Evolutionary conservation across 108 stramenopile species (phyloP), one percentile per base, ranked within the genome.

Genomic region (Fragilariopsis cylindrus): DNA sequence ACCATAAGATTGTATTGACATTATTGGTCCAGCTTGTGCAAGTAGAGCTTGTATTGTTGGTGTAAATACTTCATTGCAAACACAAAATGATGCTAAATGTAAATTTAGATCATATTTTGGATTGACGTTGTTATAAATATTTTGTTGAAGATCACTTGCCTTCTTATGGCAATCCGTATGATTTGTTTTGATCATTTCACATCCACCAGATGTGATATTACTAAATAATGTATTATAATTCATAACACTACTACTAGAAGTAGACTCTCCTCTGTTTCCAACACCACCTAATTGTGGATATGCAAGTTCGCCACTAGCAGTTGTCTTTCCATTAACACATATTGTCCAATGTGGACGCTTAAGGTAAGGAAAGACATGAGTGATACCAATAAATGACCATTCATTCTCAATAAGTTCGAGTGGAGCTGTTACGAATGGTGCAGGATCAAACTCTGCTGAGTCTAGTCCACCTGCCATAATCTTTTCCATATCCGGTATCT

Each of bases 351-450:
- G 80, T 6, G 95, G 91, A 21, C 92, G 84, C 54, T 92, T 89
- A 0, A 96, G 75, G 64, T 96, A 96, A 5, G 92, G 95, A 76
- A 89, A 90, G 15, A 85, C 81, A 73, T 96, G 95, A 18, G 85
- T 83, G 64, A 93, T 84, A 45, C 82, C 85, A 45, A 96, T 70
- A 64, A 96, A 71, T 57, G 77, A 69, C 95, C 95, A 96, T 73
- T 86, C 80, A 64, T 83, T 80, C 2, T 85, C 82, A 5, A 76
- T 72, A 48, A 95, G 70, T 60, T 84, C 77, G n/a, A 95, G 60
- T 9, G 82, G 81, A 43, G 87, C 85, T 48, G 72, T 80, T 45
- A 89, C 85, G 39, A 72, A 81, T 12, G 80, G 66, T 13, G 77
- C 60, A 19, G 76, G 42, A 54, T 48, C 66, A 60, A 56, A 70